Conservation (phyloP, 768 basidiomycete genomes). For the Basidioascus undulatus region DNA sequence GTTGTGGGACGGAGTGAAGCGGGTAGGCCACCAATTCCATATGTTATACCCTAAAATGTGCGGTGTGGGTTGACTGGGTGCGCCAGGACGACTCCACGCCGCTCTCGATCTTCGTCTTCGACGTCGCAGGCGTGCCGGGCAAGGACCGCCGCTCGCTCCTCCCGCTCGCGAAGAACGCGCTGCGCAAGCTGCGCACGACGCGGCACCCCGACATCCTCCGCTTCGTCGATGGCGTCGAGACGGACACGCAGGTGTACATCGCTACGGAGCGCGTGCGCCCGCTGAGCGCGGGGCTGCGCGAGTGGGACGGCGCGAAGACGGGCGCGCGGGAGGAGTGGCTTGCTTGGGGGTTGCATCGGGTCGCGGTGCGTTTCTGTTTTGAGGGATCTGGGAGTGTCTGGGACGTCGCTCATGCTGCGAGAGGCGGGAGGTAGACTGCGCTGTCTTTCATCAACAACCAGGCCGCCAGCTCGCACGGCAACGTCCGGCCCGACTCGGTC, state of each 20-base stretch:
- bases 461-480: conserved; percentile 60
- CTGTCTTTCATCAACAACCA: conserved; percentile 73
- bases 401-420: background rate
- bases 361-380: conserved; percentile 42
- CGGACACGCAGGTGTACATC: conserved; percentile 64
- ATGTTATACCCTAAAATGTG: background rate
- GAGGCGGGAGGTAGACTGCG: no score
- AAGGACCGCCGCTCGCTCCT: conserved; percentile 34
- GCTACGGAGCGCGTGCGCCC: conserved; percentile 86
- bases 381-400: no score
- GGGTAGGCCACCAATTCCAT: conserved; percentile 27
- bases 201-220: conserved; percentile 91
- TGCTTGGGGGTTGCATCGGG: conserved; percentile 75
- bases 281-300: conserved; percentile 33
- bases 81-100: conserved; percentile 59
- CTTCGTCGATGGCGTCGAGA: conserved; percentile 80
- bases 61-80: no score
- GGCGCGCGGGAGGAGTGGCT: conserved; percentile 66
- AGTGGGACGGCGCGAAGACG: conserved; percentile 36
- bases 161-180: conserved; percentile 62
- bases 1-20: conserved; percentile 66
- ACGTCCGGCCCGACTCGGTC: conserved; percentile 38
- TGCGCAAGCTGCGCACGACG: conserved; percentile 68
- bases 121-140: conserved; percentile 21
- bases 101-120: conserved; percentile 83